These are phyloP conservation scores for Thuja plicata DNA, from an alignment of 83 land plant species.

Conservation along the genomic window DNA sequence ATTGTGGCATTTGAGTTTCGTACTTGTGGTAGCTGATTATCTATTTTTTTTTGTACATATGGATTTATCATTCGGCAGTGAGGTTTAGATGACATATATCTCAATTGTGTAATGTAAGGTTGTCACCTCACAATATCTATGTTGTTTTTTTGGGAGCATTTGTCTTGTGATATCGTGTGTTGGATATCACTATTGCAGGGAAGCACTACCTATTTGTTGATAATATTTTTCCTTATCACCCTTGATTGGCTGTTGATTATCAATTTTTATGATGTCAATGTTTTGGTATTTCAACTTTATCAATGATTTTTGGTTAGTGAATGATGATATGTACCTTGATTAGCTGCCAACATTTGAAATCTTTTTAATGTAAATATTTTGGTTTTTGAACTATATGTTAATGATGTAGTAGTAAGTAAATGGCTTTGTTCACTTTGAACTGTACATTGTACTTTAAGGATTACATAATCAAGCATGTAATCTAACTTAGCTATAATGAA, in stretches of 20 bases:
- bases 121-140: background rate
- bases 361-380: too few relatives aligned
- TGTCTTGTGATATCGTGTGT: background rate
- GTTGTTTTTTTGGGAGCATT: background rate
- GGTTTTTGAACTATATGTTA: background rate
- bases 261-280: too few relatives aligned
- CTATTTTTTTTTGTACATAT: background rate
- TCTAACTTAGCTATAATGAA: too few relatives aligned
- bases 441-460: too few relatives aligned
- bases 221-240: too few relatives aligned
- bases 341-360: background rate
- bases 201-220: too few relatives aligned
- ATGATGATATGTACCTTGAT: too few relatives aligned
- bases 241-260: too few relatives aligned
- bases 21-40: background rate
- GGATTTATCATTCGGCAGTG: constrained; percentile 6
- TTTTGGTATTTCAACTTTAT: too few relatives aligned
- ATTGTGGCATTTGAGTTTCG: constrained; percentile 9
- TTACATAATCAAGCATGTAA: too few relatives aligned
- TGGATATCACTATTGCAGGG: too few relatives aligned
- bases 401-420: background rate
- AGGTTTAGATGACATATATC: constrained; percentile 3
- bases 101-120: background rate
- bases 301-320: too few relatives aligned
- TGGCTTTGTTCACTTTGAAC: background rate